Base-by-base conservation (phyloP, 2,329 filamentous ascomycete species). In the Lachnellula occidentalis region DNA sequence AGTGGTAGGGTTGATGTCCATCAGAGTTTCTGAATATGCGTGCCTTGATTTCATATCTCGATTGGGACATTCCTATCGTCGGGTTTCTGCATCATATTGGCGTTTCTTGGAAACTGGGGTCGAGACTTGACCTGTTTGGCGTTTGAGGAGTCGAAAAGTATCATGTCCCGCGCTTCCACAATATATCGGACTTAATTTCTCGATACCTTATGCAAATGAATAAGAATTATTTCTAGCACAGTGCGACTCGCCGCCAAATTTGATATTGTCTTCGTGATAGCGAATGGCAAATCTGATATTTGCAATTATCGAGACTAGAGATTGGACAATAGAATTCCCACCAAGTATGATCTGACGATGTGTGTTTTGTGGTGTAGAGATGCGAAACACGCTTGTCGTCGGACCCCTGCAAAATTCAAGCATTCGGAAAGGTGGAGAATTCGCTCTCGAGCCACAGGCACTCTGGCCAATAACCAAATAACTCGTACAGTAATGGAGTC, bases 21-120 rank as follows among this genome's bases (percentile, higher is more conserved):
- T 61, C 59, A 64, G 58, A 60, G 67, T 69, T 69, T 69, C 67
- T 64, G 60, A 69, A 67, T 64, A 61, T 66, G 63, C 67, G 67
- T 65, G 64, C 61, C 59, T 57, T 59, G 60, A 63, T 66, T 66
- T 63, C 64, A 67, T 52, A 60, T 64, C 61, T 64, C 54, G 43
- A 61, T 61, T 60, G 55, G 56, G 58, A 61, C 52, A 51, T 48
- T 51, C 52, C 58, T 61, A 62, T 65, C 59, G 48, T 67, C 63
- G 61, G 59, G 61, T 67, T 66, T 65, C 61, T 65, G 61, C 60
- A 62, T 64, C 61, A 61, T 55, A 56, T 60, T 62, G 55, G 59
- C 57, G 66, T 67, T 67, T 67, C 61, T 62, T 59, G 55, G 55
- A 54, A 53, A 62, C 61, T 37, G 54, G 62, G 61, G 55, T 65